Evolutionary conservation across 129 eudicot genomes (phyloP).

Genomic region (Smallanthus sonchifolius): DNA sequence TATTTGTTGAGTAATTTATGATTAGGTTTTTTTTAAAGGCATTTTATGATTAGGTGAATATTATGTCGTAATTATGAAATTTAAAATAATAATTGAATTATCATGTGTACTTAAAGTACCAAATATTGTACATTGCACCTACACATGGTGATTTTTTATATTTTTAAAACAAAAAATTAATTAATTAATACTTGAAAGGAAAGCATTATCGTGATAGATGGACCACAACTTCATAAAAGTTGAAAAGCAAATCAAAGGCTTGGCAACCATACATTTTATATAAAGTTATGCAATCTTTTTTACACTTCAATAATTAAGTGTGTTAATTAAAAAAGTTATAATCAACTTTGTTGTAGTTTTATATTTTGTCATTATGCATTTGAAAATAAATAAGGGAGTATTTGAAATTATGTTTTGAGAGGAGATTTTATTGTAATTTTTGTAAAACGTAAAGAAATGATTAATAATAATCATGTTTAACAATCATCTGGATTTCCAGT

Average conservation of each 20-base stretch:
- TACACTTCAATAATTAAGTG: not conserved
- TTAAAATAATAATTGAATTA: not conserved
- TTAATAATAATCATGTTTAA: too few species aligned
- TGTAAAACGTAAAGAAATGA: not conserved
- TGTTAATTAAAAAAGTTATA: not conserved
- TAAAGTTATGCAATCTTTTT: not conserved
- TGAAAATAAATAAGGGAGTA: not conserved
- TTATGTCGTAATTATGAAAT: not conserved
- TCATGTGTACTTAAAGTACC: slow-evolving; percentile 1
- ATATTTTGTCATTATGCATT: not conserved
- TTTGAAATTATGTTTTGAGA: not conserved
- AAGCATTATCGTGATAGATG: slow-evolving; percentile 31
- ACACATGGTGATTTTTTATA: slow-evolving; percentile 9
- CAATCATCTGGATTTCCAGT: too few species aligned
- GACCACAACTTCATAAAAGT: slow-evolving; percentile 13
- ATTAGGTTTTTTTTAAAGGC: too few species aligned
- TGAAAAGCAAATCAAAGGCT: slow-evolving; percentile 20
- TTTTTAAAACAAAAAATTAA: not conserved
- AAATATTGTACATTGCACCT: slow-evolving; percentile 1
- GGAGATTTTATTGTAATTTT: not conserved
- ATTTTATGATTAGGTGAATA: not conserved
- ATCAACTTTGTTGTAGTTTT: not conserved
- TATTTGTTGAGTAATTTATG: not conserved
- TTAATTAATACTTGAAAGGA: slow-evolving; percentile 7
- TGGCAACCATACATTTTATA: slow-evolving; percentile 28